Base-by-base conservation (phyloP, 2,329 filamentous ascomycete genomes). In the Claviceps sp. region DNA sequence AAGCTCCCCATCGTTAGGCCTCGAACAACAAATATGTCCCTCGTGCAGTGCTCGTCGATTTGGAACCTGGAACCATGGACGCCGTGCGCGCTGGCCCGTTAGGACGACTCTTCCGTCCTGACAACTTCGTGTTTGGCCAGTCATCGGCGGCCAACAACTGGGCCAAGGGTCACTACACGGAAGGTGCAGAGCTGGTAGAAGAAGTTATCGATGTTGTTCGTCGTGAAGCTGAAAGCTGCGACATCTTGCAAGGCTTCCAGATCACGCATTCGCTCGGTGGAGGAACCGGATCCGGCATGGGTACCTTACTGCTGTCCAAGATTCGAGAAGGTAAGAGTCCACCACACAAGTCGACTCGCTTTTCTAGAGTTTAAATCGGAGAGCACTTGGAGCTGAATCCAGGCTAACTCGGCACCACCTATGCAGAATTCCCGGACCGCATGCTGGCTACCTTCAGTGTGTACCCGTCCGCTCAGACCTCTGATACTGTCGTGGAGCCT, bases 361-460 rank as follows among this genome's bases (percentile, higher is more conserved):
- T 34, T 50, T 23, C 40, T 9, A 8, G 9, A 40, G 17, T 3
- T 4, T 6, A 4, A 40, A 17, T n/a, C 9, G 40, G 9, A 17
- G 17, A 34, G 9, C 9, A 11, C 20, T 23, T 22, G 5, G 42
- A 23, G 17, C 11, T 23, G 11, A n/a, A 23, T 20, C 20, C 23
- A 16, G 23, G 37, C 38, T 42, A 22, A 17, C 16, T 17, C 37
- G 14, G 22, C 29, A 17, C n/a, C 22, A 23, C 16, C 14, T 17
- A 38, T 45, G 13, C 37, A 55, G 91, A 97, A 77, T 97, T 97
- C 79, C 91, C 91, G 68, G 93, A 97, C 79, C 88, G 91, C 68
- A 97, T 97, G 91, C 97, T 97, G 91, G 91, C 93, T 62, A 97
- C 91, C 59, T 97, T 96, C 83, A 97, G 91, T 65, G 91, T 97